Percentiles rank a stretch among this genome's conserved stretches.
Evolutionary conservation across 352 stramenopile genomes (phyloP).

Genomic region (Phytophthora citrophthora): DNA sequence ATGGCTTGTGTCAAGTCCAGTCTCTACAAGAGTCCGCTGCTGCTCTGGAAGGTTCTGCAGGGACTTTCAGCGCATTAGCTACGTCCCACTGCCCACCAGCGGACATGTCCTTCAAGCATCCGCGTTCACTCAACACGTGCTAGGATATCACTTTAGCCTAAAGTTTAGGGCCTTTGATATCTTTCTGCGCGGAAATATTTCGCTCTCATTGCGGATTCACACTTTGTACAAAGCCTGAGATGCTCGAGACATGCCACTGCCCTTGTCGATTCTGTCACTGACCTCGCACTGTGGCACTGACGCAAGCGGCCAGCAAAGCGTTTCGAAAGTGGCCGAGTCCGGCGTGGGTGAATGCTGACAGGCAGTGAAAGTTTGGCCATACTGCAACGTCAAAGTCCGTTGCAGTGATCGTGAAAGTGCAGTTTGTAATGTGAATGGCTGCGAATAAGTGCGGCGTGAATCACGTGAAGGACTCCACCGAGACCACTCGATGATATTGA

Average conservation of each 20-base stretch:
- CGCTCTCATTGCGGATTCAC: not conserved
- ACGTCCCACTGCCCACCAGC: conserved; percentile 16
- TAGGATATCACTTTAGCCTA: not conserved
- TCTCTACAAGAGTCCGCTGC: conserved; percentile 21
- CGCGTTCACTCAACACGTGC: not conserved
- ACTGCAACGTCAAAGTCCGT: too few relatives aligned
- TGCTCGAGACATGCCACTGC: conserved; percentile 9
- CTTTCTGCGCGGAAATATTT: conserved; percentile 11
- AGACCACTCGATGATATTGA: conserved; percentile 15
- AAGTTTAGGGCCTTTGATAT: not conserved
- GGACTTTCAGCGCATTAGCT: conserved; percentile 16
- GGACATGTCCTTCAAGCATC: conserved; percentile 15
- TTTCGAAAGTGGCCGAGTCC: not conserved
- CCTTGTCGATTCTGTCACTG: not conserved
- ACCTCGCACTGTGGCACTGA: conserved; percentile 18
- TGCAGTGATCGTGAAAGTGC: conserved; percentile 5
- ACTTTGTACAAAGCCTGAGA: conserved; percentile 8
- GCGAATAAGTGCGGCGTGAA: not conserved
- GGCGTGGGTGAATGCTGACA: conserved; percentile 12
- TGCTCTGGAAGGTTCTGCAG: conserved; percentile 16
- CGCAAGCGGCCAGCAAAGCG: conserved; percentile 10
- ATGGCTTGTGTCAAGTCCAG: conserved; percentile 1
- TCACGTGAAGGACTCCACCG: conserved; percentile 5
- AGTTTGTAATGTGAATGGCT: not conserved
- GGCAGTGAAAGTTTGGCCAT: conserved; percentile 2